These are phyloP conservation scores for Malus hybrid DNA, from an alignment of 331 rosid genomes.

Conservation along the genomic window DNA sequence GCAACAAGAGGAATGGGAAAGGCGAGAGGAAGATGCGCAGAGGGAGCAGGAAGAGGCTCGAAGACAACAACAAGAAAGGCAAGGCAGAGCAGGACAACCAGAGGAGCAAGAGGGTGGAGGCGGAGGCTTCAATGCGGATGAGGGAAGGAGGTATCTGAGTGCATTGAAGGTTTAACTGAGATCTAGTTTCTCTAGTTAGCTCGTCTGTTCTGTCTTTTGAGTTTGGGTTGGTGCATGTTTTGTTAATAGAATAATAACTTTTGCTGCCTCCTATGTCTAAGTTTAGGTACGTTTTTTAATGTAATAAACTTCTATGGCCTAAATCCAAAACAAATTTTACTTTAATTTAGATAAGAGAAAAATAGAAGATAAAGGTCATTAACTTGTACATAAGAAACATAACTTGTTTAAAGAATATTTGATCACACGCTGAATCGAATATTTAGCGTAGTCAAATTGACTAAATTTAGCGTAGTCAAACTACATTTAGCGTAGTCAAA, in stretches of 20 bases:
- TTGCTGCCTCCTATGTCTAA: not conserved
- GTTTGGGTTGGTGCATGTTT: not conserved
- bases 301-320: not conserved
- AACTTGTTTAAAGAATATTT: too few relatives aligned
- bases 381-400: not conserved
- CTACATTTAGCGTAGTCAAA: too few relatives aligned
- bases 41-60: constrained; percentile 2
- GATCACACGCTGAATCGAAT: too few relatives aligned
- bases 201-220: not conserved
- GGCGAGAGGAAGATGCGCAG: not conserved
- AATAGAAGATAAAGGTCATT: not conserved
- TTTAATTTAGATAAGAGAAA: not conserved
- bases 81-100: not conserved
- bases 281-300: not conserved
- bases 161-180: constrained; percentile 7
- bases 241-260: not conserved
- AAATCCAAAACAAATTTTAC: not conserved
- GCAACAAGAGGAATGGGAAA: not conserved
- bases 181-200: not conserved
- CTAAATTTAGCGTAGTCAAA: too few relatives aligned
- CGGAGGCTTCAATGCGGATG: not conserved
- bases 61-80: not conserved
- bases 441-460: too few relatives aligned
- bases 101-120: not conserved
- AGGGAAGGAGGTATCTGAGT: constrained; percentile 25